Conservation (phyloP, 225 moss, liverwort and hornwort genomes). For the Climacium dendroides region DNA sequence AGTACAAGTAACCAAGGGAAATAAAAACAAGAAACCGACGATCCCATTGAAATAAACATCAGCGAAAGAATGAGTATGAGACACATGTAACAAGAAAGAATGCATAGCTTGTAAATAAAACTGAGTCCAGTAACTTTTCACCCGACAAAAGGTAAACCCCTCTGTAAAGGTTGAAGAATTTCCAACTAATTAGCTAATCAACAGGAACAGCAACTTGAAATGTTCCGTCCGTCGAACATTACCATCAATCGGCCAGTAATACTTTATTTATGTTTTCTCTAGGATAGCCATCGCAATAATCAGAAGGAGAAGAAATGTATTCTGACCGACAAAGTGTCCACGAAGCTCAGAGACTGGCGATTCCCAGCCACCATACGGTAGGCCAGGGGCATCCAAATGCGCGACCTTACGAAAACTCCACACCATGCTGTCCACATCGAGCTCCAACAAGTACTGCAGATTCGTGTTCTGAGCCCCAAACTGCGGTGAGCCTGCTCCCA, state of each 20-base stretch:
- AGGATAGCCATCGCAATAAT: background rate
- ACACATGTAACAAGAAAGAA: background rate
- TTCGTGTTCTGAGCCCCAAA: conserved; percentile 77
- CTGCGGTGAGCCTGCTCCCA: conserved; percentile 41
- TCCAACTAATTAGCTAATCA: background rate
- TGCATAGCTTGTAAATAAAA: background rate
- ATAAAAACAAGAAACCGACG: background rate
- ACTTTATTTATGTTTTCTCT: background rate
- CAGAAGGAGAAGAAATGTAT: background rate
- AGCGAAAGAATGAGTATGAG: background rate
- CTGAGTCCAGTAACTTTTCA: background rate
- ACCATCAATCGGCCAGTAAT: background rate
- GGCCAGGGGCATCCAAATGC: conserved; percentile 54
- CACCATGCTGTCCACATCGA: conserved; percentile 66
- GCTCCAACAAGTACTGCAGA: conserved; percentile 68
- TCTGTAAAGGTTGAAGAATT: background rate
- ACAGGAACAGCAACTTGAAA: background rate
- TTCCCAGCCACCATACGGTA: conserved; percentile 96
- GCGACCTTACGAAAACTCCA: conserved; percentile 80
- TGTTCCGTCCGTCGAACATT: background rate
- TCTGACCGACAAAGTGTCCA: conserved; percentile 90
- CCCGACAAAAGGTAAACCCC: background rate
- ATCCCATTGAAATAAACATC: background rate
- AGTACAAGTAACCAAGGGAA: background rate
- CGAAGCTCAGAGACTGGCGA: conserved; percentile 61